Percentiles rank a stretch among this genome's conserved stretches.
Conservation (phyloP, 768 basidiomycete genomes). For the Termitomyces sp. region DNA sequence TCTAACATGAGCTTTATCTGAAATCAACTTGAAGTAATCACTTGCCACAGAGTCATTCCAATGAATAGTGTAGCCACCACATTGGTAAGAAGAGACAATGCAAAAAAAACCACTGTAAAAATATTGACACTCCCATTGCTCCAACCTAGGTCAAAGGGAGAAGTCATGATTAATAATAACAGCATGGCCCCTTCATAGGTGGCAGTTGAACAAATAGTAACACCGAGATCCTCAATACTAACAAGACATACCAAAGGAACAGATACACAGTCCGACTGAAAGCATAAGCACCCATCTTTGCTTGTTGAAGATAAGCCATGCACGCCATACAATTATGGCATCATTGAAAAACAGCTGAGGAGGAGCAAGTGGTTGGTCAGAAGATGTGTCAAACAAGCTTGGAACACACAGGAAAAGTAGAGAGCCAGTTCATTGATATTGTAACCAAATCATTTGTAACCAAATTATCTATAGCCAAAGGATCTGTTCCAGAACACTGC, state of each 20-base stretch:
- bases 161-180: background rate
- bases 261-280: background rate
- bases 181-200: background rate
- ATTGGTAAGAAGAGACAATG: no score
- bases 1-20: background rate
- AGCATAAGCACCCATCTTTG: background rate
- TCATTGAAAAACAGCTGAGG: background rate
- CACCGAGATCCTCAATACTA: background rate
- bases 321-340: background rate
- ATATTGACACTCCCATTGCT: no score
- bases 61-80: no score
- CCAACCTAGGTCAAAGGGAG: no score
- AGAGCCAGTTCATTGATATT: background rate
- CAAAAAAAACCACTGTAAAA: no score
- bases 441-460: no score
- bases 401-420: background rate
- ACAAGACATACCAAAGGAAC: background rate
- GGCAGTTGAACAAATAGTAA: no score
- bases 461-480: no score
- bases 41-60: no score
- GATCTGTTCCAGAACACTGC: no score
- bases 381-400: background rate
- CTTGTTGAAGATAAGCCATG: background rate
- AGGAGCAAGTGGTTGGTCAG: background rate
- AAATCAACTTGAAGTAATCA: background rate